Conservation (phyloP, 139 green algal genomes). For the Marvania coccoides region DNA sequence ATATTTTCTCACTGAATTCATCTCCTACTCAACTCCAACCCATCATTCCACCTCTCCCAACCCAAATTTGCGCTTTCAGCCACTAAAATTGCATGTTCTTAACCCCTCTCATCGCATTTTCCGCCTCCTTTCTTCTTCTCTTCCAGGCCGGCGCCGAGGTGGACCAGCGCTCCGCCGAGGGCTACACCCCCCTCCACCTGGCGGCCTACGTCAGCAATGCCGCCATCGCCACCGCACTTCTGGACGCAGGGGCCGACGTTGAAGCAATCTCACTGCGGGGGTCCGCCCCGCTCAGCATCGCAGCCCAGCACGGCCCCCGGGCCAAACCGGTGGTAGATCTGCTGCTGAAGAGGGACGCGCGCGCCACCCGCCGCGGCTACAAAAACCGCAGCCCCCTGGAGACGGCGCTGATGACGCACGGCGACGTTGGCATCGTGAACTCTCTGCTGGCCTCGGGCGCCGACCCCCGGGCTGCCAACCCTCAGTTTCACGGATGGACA, state of each 20-base stretch:
- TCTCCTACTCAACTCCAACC: neutral
- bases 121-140: no score
- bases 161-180: neutral
- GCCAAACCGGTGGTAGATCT: neutral
- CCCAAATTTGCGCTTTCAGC: no score
- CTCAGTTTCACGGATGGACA: neutral
- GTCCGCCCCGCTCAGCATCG: neutral
- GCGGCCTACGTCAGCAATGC: neutral
- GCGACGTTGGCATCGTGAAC: neutral
- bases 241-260: neutral
- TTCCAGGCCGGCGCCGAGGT: neutral
- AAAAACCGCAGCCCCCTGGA: neutral
- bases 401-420: neutral
- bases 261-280: neutral
- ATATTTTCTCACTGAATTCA: neutral
- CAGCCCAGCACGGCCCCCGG: neutral
- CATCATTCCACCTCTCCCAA: no score
- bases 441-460: slow-evolving; percentile 4
- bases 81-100: neutral
- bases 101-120: neutral
- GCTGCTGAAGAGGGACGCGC: no score
- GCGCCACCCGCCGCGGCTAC: neutral
- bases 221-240: neutral
- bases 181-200: slow-evolving; percentile 2
- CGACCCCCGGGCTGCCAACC: neutral